phyloP scores from a whole-genome alignment of 176 grass and related monocot genomes.

The Phyllostachys edulis region DNA sequence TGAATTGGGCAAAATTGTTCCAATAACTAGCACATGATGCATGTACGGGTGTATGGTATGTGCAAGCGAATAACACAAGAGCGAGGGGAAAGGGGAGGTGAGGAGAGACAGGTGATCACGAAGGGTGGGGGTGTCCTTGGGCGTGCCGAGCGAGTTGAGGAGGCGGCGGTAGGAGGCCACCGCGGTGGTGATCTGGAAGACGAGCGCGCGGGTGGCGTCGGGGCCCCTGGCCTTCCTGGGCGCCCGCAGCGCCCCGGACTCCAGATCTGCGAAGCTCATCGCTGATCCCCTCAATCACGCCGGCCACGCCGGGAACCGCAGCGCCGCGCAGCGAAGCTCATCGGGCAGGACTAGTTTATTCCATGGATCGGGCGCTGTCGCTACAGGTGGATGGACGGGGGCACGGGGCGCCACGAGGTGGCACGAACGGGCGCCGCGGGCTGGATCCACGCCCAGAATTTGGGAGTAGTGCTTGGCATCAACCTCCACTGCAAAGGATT shows the following conservation, averaged over 20 bases:
- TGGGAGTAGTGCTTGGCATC: not conserved
- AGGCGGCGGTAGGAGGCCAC: slow-evolving; percentile 87
- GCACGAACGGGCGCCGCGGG: slow-evolving; percentile 11
- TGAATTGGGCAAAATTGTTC: not conserved
- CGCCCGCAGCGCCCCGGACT: slow-evolving; percentile 60
- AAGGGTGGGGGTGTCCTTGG: slow-evolving; percentile 77
- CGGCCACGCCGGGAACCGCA: not conserved
- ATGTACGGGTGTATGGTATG: not conserved
- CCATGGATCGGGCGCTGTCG: slow-evolving; percentile 34
- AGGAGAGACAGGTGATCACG: slow-evolving; percentile 71
- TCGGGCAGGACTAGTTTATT: slow-evolving; percentile 27
- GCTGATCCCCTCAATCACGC: slow-evolving; percentile 10
- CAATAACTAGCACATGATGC: not conserved
- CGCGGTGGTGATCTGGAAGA: slow-evolving; percentile 87
- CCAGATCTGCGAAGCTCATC: slow-evolving; percentile 99
- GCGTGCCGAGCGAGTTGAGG: slow-evolving; percentile 88
- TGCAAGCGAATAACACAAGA: not conserved
- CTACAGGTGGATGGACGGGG: not conserved
- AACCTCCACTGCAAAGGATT: not conserved
- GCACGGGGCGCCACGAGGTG: slow-evolving; percentile 4
- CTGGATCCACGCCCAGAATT: slow-evolving; percentile 11
- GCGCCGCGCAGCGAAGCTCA: slow-evolving; percentile 9
- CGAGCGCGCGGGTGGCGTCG: slow-evolving; percentile 54
- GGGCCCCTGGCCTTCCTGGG: slow-evolving; percentile 30
- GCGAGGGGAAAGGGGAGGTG: not conserved